A percentile compares a stretch with the other conserved stretches of the same genome.
These are phyloP conservation scores for Aleurites moluccanus DNA, from an alignment of 441 rosid genomes.

Conservation along the genomic window DNA sequence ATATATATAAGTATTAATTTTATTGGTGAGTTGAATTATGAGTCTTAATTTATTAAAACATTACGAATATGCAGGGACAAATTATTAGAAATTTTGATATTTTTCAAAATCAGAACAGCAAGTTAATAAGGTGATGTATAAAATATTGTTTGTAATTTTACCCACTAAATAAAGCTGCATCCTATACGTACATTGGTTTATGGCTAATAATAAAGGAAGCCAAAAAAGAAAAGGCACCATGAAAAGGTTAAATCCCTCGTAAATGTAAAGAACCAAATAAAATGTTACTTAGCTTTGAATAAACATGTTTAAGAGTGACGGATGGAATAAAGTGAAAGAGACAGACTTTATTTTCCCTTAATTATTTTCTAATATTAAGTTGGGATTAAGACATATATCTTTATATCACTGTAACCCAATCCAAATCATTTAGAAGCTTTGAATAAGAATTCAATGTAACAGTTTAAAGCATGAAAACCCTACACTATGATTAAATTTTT, in stretches of 20 bases:
- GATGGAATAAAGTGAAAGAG: conserved; percentile 48
- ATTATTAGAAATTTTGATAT: too few relatives aligned
- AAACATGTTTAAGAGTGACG: conserved; percentile 38
- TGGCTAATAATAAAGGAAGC: conserved; percentile 2
- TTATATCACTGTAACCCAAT: conserved; percentile 10
- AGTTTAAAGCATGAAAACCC: conserved; percentile 23
- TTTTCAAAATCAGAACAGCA: too few relatives aligned
- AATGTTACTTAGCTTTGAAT: conserved; percentile 34
- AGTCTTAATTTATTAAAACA: too few relatives aligned
- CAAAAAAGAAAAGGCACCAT: conserved; percentile 8
- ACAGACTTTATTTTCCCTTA: conserved; percentile 27
- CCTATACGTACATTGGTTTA: neutral
- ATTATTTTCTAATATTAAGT: conserved; percentile 18
- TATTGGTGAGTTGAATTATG: too few relatives aligned
- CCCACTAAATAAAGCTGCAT: neutral
- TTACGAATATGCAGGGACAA: too few relatives aligned
- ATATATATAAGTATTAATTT: too few relatives aligned
- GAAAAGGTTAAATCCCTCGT: conserved; percentile 23
- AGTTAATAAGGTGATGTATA: too few relatives aligned
- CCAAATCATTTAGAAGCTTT: neutral
- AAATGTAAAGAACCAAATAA: conserved; percentile 29
- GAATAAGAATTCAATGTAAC: conserved; percentile 32
- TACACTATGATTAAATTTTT: too few relatives aligned
- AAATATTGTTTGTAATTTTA: too few relatives aligned
- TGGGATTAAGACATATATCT: conserved; percentile 16